Conservation (phyloP, 345 rosid species). For the Hibiscus mutabilis region DNA sequence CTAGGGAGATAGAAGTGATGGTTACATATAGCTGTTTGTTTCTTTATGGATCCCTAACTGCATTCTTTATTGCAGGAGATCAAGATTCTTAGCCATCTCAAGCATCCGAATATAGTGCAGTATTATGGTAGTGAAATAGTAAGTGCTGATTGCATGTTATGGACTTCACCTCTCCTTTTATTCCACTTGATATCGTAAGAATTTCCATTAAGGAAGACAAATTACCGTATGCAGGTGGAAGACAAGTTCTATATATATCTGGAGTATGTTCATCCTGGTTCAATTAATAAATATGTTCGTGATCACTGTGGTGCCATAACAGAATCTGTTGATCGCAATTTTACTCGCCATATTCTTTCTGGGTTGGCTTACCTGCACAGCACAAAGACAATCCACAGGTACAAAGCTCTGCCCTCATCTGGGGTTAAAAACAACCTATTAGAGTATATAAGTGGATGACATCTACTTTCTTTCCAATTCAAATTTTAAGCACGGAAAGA, state of each 20-base stretch:
- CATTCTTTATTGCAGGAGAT: conserved; percentile 56
- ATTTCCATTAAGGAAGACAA: conserved; percentile 10
- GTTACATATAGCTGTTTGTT: conserved; percentile 1
- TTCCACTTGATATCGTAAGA: background rate
- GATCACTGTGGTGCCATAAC: too few relatives aligned
- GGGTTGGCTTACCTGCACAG: conserved; percentile 27
- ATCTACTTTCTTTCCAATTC: background rate
- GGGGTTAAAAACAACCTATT: background rate
- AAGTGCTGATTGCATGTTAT: conserved; percentile 30
- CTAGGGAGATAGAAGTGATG: background rate
- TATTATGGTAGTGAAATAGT: conserved; percentile 96
- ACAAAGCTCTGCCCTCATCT: background rate
- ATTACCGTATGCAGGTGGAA: conserved; percentile 42
- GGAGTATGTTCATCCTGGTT: conserved; percentile 76
- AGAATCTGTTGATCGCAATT: too few relatives aligned
- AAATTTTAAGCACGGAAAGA: background rate
- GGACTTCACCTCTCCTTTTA: background rate
- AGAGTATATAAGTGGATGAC: background rate
- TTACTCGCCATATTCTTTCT: conserved; percentile 65
- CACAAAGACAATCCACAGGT: conserved; percentile 91
- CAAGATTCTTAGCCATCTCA: conserved; percentile 78
- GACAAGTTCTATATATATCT: conserved; percentile 47
- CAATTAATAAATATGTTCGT: conserved; percentile 12
- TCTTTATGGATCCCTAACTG: conserved; percentile 1
- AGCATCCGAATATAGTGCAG: conserved; percentile 95